Base-by-base conservation (phyloP, 495 filamentous ascomycete species). In the Penicillium macrosclerotiorum region DNA sequence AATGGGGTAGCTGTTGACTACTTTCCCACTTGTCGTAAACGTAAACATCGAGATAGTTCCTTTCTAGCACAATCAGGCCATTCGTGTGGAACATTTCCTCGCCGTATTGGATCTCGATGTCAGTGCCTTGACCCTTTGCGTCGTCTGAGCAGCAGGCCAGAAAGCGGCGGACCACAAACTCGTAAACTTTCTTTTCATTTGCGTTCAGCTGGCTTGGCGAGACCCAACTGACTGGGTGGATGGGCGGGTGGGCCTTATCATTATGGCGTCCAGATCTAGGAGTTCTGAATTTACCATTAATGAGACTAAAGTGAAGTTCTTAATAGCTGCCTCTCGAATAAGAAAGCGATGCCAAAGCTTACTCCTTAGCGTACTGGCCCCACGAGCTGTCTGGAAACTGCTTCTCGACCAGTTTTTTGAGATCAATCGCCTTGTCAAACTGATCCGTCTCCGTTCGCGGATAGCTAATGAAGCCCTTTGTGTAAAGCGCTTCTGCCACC, bases 391-490 rank as follows among this genome's bases (percentile, higher is more conserved):
- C 86, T 33, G 77, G 83, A 2, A 78, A 82, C 61, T 98, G 93
- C 61, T 94, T 97, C 48, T 88, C 80, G 3, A 96, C 75, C 8
- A 98, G 68, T 14, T 78, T 82, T 36, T 76, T 82, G 6, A 98
- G 75, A 64, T 97, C 84, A 64, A 97, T 97, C 12, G 74, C 92
- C 54, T 82, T 80, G 58, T 96, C 90, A 62, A 98, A 98, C 20
- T 93, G 86, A 63, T 98, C 94, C 0, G 93, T 98, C 69, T 98
- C 93, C 3, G 93, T 98, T 52, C 93, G 81, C 5, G 93, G 93
- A 62, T 98, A 98, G 66, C 88, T 94, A 66, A 97, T 96, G 71
- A 88, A 97, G 0, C 93, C 93, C 58, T 89, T 90, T 17, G 85
- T 89, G 68, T 98, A 98, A 3, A 98, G 77, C n/a, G 71, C 70